Base-by-base conservation (phyloP, 2,329 filamentous ascomycete genomes). In the Aspergillus ustus region DNA sequence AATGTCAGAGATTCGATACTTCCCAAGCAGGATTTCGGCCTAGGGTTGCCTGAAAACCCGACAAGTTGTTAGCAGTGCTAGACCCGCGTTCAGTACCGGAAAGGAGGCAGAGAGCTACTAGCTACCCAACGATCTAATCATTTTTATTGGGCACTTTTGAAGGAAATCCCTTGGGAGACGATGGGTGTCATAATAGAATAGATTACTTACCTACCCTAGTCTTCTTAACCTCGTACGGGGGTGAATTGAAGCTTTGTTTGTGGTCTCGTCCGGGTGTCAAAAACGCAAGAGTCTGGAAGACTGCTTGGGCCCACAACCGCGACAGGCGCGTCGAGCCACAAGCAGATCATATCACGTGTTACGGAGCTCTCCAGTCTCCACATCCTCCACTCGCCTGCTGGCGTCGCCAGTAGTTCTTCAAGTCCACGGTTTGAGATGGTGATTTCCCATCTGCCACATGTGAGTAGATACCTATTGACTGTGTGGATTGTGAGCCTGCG, bases 171-270 rank as follows among this genome's bases (percentile, higher is more conserved):
- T 25, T 25, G 25, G 25, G 3, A 25, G 25, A 25, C 25, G 25
- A 25, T 25, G 6, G 6, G 25, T 4, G 9, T 25, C 17, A 40
- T 15, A 15, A 19, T 25, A 20, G n/a, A 25, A 46, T 25, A 19
- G 2, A 46, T 19, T 17, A 55, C 22, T 45, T 22, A 22, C 52
- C 19, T n/a, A 17, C 19, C 17, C 20, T 40, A 45, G 34, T 19
- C 51, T 49, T 37, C 15, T 15, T 31, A 20, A 20, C 44, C 40
- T 8, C 19, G 54, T 9, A 19, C 28, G 25, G 28, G 45, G 28
- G 45, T 19, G 17, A 40, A 28, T 31, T 60, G 58, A 56, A 52
- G 58, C 58, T 60, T 49, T 60, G 52, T 51, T 56, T 60, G 57
- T 53, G 56, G 48, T 44, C 25, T 25, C 25, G 25, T 2, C 56